A percentile compares a stretch with the other conserved stretches of the same genome.
Conservation (phyloP, 1,284 basidiomycete genomes). For the Ganoderma resinaceum region DNA sequence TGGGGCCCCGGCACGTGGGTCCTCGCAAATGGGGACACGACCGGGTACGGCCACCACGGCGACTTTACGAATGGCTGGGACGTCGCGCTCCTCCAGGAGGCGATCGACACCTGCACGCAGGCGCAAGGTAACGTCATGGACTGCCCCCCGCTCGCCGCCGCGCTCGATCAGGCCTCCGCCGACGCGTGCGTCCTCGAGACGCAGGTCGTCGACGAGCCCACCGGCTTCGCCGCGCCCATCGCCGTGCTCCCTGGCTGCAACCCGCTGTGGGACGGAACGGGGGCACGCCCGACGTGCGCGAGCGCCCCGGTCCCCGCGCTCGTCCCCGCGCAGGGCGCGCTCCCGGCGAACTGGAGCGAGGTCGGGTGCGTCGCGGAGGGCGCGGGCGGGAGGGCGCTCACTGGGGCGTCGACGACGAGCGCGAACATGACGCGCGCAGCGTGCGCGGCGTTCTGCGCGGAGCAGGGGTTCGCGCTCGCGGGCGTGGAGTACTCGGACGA, state of each 20-base stretch:
- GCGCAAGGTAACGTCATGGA: constrained; percentile 30
- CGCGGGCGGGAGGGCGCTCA: constrained; percentile 35
- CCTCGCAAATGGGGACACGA: constrained; percentile 40
- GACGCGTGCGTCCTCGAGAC: constrained; percentile 33
- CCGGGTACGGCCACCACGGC: constrained; percentile 40
- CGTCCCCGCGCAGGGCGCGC: constrained; percentile 23
- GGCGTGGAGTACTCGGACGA: constrained; percentile 38
- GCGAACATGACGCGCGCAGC: constrained; percentile 33
- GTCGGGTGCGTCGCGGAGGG: constrained; percentile 38
- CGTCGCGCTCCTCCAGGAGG: constrained; percentile 35
- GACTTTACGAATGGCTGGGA: constrained; percentile 44
- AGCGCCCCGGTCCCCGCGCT: constrained; percentile 18
- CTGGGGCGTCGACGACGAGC: constrained; percentile 31
- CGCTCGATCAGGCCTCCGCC: constrained; percentile 31
- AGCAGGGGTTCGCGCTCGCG: constrained; percentile 34
- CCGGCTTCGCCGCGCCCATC: constrained; percentile 33
- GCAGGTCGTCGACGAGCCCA: constrained; percentile 34
- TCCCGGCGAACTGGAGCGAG: constrained; percentile 34
- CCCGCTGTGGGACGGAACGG: constrained; percentile 32
- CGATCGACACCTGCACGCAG: constrained; percentile 38
- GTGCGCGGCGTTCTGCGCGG: constrained; percentile 35
- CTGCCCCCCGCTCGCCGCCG: constrained; percentile 31
- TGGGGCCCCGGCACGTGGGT: constrained; percentile 39
- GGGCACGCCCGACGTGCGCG: constrained; percentile 25
- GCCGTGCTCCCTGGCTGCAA: constrained; percentile 38